A percentile compares a stretch with the other conserved stretches of the same genome.
Evolutionary conservation across 2,329 filamentous ascomycete genomes (phyloP).

Genomic region (Pezicula carpinea): DNA sequence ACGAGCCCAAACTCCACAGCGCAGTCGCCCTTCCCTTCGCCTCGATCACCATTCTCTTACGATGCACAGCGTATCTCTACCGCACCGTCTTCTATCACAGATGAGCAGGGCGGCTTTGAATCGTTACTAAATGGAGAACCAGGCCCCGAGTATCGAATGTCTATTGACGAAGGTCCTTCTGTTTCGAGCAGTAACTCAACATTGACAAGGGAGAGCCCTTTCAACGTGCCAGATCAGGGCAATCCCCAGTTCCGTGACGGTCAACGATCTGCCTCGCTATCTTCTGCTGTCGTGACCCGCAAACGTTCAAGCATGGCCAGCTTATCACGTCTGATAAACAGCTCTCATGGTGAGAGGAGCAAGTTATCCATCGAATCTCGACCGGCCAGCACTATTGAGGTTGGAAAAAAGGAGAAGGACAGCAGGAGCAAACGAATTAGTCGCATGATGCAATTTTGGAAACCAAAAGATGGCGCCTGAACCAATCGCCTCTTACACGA

Average conservation of each 20-base stretch:
- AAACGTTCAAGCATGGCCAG: constrained; percentile 74
- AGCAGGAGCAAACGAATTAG: constrained; percentile 68
- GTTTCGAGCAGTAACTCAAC: constrained; percentile 73
- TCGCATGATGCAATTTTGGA: constrained; percentile 77
- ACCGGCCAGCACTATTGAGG: constrained; percentile 39
- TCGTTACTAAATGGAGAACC: constrained; percentile 70
- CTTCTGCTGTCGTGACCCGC: constrained; percentile 57
- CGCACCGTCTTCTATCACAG: constrained; percentile 67
- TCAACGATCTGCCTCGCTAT: constrained; percentile 58
- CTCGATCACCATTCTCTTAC: constrained; percentile 63
- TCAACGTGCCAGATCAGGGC: constrained; percentile 28
- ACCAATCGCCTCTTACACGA: not conserved
- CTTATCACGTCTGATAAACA: constrained; percentile 70
- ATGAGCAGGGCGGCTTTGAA: constrained; percentile 61
- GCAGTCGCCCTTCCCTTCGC: constrained; percentile 54
- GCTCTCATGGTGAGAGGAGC: constrained; percentile 68
- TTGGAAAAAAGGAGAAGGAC: constrained; percentile 50
- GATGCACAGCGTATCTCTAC: constrained; percentile 71
- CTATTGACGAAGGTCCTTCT: constrained; percentile 70
- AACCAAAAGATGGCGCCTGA: constrained; percentile 31
- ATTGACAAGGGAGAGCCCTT: constrained; percentile 63
- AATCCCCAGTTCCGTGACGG: constrained; percentile 47
- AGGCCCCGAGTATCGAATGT: constrained; percentile 66
- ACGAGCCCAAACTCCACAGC: constrained; percentile 62
- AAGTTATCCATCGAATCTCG: constrained; percentile 66